Percentiles rank a stretch among this genome's conserved stretches.
Evolutionary conservation across 2,329 filamentous ascomycete genomes (phyloP).

Genomic region (Parascedosporium putredinis): DNA sequence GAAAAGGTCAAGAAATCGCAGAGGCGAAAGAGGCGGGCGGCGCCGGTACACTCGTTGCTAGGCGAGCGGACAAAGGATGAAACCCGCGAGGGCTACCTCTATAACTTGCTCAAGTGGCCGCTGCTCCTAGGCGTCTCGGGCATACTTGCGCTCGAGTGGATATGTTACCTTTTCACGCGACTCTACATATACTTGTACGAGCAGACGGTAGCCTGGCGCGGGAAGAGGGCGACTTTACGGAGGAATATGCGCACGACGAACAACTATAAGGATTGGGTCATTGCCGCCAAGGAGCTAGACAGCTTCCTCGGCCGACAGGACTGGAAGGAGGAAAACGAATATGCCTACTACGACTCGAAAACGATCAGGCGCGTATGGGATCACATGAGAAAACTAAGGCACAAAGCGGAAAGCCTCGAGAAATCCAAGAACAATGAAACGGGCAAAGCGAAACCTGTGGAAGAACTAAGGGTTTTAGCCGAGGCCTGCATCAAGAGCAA

Average conservation of each 20-base stretch:
- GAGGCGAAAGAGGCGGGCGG: slow-evolving; percentile 19
- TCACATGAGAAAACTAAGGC: slow-evolving; percentile 58
- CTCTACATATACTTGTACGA: slow-evolving; percentile 91
- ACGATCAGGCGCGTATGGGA: slow-evolving; percentile 69
- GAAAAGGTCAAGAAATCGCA: slow-evolving; percentile 45
- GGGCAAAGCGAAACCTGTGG: slow-evolving; percentile 40
- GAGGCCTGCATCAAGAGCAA: slow-evolving; percentile 97
- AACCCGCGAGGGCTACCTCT: slow-evolving; percentile 87
- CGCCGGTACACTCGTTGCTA: slow-evolving; percentile 21
- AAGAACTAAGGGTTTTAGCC: slow-evolving; percentile 66
- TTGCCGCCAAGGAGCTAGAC: slow-evolving; percentile 70
- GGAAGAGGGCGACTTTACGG: slow-evolving; percentile 61
- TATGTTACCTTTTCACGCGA: slow-evolving; percentile 69
- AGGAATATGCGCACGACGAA: slow-evolving; percentile 59
- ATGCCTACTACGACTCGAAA: slow-evolving; percentile 77
- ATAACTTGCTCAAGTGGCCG: slow-evolving; percentile 84
- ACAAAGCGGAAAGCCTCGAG: slow-evolving; percentile 43
- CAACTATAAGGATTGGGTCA: slow-evolving; percentile 76
- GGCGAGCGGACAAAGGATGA: slow-evolving; percentile 69
- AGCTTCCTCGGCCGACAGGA: slow-evolving; percentile 66
- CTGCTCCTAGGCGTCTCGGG: slow-evolving; percentile 53
- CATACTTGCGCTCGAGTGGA: slow-evolving; percentile 13
- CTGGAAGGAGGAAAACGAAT: slow-evolving; percentile 72
- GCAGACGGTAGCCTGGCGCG: slow-evolving; percentile 82
- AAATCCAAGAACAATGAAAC: slow-evolving; percentile 23